Evolutionary conservation across 2,329 filamentous ascomycete species (phyloP).

Genomic region (Rachicladosporium sp.): DNA sequence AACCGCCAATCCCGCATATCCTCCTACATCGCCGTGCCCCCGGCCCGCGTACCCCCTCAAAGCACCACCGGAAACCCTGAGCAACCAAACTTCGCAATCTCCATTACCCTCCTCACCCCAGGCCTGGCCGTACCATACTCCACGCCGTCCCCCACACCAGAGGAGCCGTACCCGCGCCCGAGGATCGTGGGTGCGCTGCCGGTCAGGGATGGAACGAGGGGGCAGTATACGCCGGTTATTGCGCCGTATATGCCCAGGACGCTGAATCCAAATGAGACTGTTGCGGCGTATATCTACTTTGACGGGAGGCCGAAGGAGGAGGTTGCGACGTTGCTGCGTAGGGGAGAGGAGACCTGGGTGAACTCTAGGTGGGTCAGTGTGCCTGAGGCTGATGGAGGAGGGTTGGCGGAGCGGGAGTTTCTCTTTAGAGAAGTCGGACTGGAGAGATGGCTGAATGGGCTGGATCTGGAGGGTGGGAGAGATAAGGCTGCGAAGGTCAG

Average conservation of each 20-base stretch:
- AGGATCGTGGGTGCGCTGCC: slow-evolving; percentile 66
- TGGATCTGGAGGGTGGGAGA: slow-evolving; percentile 68
- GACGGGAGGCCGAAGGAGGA: slow-evolving; percentile 92
- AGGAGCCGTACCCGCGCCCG: slow-evolving; percentile 68
- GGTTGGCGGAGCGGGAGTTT: slow-evolving; percentile 90
- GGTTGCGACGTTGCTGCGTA: slow-evolving; percentile 81
- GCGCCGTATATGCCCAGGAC: slow-evolving; percentile 87
- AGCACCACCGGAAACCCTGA: slow-evolving; percentile 64
- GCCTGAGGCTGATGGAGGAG: slow-evolving; percentile 79
- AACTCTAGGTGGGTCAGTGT: slow-evolving; percentile 97
- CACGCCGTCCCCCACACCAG: slow-evolving; percentile 63
- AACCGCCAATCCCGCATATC: slow-evolving; percentile 85
- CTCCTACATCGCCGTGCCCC: slow-evolving; percentile 91
- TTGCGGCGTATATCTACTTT: slow-evolving; percentile 98
- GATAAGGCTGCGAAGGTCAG: slow-evolving; percentile 74
- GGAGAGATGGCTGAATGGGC: slow-evolving; percentile 89
- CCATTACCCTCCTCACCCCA: slow-evolving; percentile 85
- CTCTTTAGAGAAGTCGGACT: slow-evolving; percentile 92
- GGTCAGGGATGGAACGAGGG: slow-evolving; percentile 39
- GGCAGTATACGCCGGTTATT: slow-evolving; percentile 46
- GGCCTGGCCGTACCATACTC: slow-evolving; percentile 86
- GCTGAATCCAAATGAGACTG: slow-evolving; percentile 86
- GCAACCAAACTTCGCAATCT: slow-evolving; percentile 93
- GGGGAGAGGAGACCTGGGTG: slow-evolving; percentile 97
- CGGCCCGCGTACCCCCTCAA: slow-evolving; percentile 59